Evolutionary conservation across 345 rosid species (phyloP).

Genomic region (Salix arbutifolia): DNA sequence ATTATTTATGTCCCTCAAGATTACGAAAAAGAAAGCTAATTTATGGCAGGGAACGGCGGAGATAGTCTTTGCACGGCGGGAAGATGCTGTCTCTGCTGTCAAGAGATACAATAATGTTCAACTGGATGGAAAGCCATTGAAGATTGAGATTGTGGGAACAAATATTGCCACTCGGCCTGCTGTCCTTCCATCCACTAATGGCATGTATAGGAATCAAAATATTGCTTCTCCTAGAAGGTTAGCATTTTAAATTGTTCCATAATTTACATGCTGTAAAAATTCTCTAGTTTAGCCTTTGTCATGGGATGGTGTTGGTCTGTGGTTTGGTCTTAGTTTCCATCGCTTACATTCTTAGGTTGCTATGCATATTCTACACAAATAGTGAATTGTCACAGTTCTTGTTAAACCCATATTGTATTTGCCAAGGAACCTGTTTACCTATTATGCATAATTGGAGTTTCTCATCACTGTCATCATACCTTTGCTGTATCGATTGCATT

Average conservation of each 20-base stretch:
- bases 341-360: too few species aligned
- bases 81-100: conserved; percentile 4
- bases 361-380: too few species aligned
- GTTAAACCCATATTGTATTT: too few species aligned
- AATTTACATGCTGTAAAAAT: neutral
- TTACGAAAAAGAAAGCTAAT: neutral
- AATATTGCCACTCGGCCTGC: neutral
- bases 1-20: neutral
- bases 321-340: neutral
- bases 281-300: neutral
- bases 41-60: neutral
- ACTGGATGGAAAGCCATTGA: conserved; percentile 5
- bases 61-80: neutral
- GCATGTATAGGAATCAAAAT: neutral
- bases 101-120: conserved; percentile 7
- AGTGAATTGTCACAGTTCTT: too few species aligned
- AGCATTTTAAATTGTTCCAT: neutral
- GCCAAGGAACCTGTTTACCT: too few species aligned
- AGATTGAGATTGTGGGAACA: conserved; percentile 11
- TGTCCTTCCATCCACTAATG: neutral
- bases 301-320: neutral
- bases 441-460: neutral
- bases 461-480: neutral
- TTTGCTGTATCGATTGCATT: too few species aligned
- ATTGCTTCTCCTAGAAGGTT: neutral